Evolutionary conservation across 495 filamentous ascomycete genomes (phyloP), one percentile per base, ranked within the genome.

Genomic region (Podospora didyma): DNA sequence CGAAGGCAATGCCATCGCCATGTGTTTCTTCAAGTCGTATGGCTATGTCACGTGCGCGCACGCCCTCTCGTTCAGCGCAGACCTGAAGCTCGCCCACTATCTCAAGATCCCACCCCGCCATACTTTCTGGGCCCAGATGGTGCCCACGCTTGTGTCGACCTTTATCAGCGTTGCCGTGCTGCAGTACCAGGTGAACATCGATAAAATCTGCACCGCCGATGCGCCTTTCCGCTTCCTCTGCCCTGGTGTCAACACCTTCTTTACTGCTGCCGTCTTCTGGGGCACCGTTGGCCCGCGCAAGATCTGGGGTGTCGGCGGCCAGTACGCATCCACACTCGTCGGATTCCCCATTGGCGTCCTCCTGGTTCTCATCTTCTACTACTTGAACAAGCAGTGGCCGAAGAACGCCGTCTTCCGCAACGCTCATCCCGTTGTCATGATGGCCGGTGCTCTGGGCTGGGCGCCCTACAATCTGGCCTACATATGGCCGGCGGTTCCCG

Each of bases 71-170:
- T 76, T 76, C 64, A 63, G 56, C 23, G 56, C 62, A 50, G 74
- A 76, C 39, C 59, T 76, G 41, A 76, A 76, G 69, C 64, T 76
- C 10, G 74, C 73, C 2, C 74, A 76, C 50, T 76, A 76, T 57
- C 62, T 74, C 54, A 72, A 72, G 66, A 76, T 76, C 42, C 63
- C 74, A 16, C 74, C 71, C 1, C 65, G 74, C 9, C 63, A 69
- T 50, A 75, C 74, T 1, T 76, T 76, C 47, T 65, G 56, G 34
- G 74, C 69, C n/a, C 74, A 76, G 58, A 76, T 75, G 68, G 62
- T 74, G 16, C 69, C 68, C 5, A 74, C 71, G 0, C 51, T 74
- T 16, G 49, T 70, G 19, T 70, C 72, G n/a, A 74, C 72, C 9
- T 64, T 76, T 16, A 69, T 75, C 59, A 68, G 69, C 49, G 58